These are phyloP conservation scores for Mycena kentingensis DNA, from an alignment of 768 basidiomycete genomes.

Conservation along the genomic window DNA sequence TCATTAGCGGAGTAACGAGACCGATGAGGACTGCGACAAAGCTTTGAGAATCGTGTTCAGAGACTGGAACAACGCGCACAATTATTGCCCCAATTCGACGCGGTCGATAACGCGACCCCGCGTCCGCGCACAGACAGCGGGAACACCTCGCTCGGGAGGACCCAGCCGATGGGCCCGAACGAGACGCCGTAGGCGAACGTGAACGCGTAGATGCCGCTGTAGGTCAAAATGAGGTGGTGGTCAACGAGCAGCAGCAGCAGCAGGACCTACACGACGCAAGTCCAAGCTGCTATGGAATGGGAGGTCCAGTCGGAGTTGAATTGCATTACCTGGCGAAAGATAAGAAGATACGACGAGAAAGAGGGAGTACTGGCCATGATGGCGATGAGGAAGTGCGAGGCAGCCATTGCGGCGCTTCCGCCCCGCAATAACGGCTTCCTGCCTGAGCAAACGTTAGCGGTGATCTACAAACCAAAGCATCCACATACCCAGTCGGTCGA, in stretches of 20 bases:
- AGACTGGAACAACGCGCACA: slow-evolving; percentile 42
- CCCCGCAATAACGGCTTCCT: slow-evolving; percentile 64
- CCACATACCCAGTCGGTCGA: slow-evolving; percentile 61
- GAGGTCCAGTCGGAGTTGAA: slow-evolving; percentile 60
- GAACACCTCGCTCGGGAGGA: slow-evolving; percentile 83
- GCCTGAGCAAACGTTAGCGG: slow-evolving; percentile 38
- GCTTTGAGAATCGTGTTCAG: neutral
- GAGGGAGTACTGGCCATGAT: slow-evolving; percentile 47
- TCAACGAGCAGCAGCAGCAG: neutral
- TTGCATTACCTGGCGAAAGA: slow-evolving; percentile 40
- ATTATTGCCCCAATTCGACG: slow-evolving; percentile 86
- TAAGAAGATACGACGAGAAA: slow-evolving; percentile 2
- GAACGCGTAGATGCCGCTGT: slow-evolving; percentile 69
- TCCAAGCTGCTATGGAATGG: slow-evolving; percentile 63
- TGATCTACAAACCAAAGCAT: slow-evolving; percentile 1
- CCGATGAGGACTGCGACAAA: slow-evolving; percentile 66
- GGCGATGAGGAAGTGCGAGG: slow-evolving; percentile 67
- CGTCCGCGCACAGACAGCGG: slow-evolving; percentile 76
- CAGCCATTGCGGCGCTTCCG: slow-evolving; percentile 65
- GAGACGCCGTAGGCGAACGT: slow-evolving; percentile 78
- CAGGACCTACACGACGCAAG: slow-evolving; percentile 60
- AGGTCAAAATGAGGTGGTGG: neutral
- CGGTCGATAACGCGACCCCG: slow-evolving; percentile 81
- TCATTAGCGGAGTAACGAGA: slow-evolving; percentile 65
- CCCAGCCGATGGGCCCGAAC: slow-evolving; percentile 82